A percentile compares a stretch with the other conserved stretches of the same genome.
phyloP scores from a whole-genome alignment of 306 rosid species.

The Spatholobus suberectus region DNA sequence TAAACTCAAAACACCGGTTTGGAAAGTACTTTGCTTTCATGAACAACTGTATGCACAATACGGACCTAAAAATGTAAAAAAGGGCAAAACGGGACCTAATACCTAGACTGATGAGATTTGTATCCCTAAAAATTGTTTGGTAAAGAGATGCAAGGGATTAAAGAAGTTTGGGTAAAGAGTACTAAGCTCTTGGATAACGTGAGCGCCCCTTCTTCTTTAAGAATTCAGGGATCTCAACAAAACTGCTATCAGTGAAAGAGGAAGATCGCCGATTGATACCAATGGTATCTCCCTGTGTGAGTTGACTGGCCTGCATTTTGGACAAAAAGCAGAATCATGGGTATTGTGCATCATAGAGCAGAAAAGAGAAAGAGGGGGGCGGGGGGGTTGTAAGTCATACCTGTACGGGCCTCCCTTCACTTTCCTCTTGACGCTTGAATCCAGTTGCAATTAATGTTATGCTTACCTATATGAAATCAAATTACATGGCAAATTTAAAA shows the following conservation, averaged over 20 bases:
- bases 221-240: slow-evolving; percentile 96
- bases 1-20: slow-evolving; percentile 28
- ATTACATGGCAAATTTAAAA: background rate
- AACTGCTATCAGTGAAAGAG: slow-evolving; percentile 68
- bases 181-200: slow-evolving; percentile 85
- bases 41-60: slow-evolving; percentile 46
- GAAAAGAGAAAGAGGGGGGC: too few species aligned
- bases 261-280: slow-evolving; percentile 78
- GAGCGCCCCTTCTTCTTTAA: slow-evolving; percentile 96
- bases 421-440: slow-evolving; percentile 98
- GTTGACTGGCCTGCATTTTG: slow-evolving; percentile 68
- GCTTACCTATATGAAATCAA: slow-evolving; percentile 74
- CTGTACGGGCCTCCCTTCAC: slow-evolving; percentile 78
- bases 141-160: slow-evolving; percentile 37
- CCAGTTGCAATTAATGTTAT: slow-evolving; percentile 98
- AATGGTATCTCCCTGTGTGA: slow-evolving; percentile 71
- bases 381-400: slow-evolving; percentile 47
- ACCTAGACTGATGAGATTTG: slow-evolving; percentile 46
- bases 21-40: slow-evolving; percentile 48
- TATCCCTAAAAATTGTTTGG: slow-evolving; percentile 49
- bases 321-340: slow-evolving; percentile 31
- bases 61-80: slow-evolving; percentile 53
- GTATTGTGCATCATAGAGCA: background rate
- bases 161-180: slow-evolving; percentile 26
- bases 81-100: slow-evolving; percentile 46